Evolutionary conservation across 768 basidiomycete species (phyloP).

Genomic region (Pleurotus eryngii): DNA sequence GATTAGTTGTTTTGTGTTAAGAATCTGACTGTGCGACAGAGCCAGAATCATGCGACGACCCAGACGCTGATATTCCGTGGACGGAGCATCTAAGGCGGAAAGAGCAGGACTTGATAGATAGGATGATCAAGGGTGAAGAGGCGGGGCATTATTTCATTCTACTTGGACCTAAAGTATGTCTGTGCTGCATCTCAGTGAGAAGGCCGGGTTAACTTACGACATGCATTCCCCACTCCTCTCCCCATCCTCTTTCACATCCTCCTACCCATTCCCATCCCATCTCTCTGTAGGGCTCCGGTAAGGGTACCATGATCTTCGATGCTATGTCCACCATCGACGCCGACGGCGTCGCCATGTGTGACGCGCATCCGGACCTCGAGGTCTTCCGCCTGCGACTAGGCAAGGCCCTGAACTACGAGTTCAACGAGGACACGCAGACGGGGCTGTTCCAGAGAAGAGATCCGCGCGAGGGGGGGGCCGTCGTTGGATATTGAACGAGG

Average conservation of each 20-base stretch:
- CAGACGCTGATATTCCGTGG: slow-evolving; percentile 41
- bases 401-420: slow-evolving; percentile 84
- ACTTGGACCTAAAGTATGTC: slow-evolving; percentile 68
- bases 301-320: slow-evolving; percentile 82
- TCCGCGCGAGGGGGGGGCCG: slow-evolving; percentile 81
- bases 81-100: slow-evolving; percentile 62
- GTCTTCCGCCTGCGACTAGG: slow-evolving; percentile 84
- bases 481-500: slow-evolving; percentile 81
- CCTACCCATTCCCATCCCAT: neutral
- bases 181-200: no score
- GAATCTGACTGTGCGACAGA: no score
- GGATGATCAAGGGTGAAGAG: slow-evolving; percentile 73
- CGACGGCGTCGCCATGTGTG: slow-evolving; percentile 68
- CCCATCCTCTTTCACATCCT: no score
- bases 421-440: slow-evolving; percentile 77
- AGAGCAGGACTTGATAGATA: slow-evolving; percentile 75
- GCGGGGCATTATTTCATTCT: slow-evolving; percentile 73
- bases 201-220: no score
- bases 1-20: no score
- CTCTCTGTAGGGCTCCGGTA: slow-evolving; percentile 61
- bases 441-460: slow-evolving; percentile 80
- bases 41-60: neutral
- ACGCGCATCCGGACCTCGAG: slow-evolving; percentile 84
- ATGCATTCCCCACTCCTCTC: no score
- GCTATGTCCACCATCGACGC: slow-evolving; percentile 74